Conservation (phyloP, 805 yeast genomes). For the Pichia nakasei region DNA sequence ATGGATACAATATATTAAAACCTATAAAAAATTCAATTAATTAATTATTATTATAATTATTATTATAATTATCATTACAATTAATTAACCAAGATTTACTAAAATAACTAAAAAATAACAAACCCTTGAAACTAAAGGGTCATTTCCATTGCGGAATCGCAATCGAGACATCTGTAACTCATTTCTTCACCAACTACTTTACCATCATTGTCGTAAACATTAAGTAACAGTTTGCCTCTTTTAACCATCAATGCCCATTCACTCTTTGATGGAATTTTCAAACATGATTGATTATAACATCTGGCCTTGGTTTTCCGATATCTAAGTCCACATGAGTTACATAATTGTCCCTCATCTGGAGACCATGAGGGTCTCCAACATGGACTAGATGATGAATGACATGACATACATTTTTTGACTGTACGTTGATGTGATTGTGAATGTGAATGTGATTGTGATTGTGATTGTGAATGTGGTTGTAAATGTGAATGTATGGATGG, state of each 20-base stretch:
- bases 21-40: too few species aligned
- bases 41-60: too few species aligned
- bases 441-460: background rate
- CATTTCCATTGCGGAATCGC: slow-evolving; percentile 48
- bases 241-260: slow-evolving; percentile 86
- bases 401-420: slow-evolving; percentile 70
- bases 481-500: too few species aligned
- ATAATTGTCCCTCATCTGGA: slow-evolving; percentile 80
- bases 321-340: slow-evolving; percentile 93
- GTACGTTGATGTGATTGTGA: background rate
- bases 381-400: slow-evolving; percentile 86
- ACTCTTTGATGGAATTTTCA: slow-evolving; percentile 91
- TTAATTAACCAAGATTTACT: too few species aligned
- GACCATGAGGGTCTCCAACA: slow-evolving; percentile 99
- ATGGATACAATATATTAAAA: too few species aligned
- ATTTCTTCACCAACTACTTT: slow-evolving; percentile 9
- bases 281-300: slow-evolving; percentile 67
- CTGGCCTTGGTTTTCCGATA: slow-evolving; percentile 92
- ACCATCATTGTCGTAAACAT: slow-evolving; percentile 6
- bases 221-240: slow-evolving; percentile 41
- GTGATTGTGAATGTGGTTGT: background rate
- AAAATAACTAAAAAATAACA: background rate
- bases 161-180: slow-evolving; percentile 47
- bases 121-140: too few species aligned
- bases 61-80: too few species aligned